Base-by-base conservation (phyloP, 345 rosid genomes). In the Eucalyptus microcorys region DNA sequence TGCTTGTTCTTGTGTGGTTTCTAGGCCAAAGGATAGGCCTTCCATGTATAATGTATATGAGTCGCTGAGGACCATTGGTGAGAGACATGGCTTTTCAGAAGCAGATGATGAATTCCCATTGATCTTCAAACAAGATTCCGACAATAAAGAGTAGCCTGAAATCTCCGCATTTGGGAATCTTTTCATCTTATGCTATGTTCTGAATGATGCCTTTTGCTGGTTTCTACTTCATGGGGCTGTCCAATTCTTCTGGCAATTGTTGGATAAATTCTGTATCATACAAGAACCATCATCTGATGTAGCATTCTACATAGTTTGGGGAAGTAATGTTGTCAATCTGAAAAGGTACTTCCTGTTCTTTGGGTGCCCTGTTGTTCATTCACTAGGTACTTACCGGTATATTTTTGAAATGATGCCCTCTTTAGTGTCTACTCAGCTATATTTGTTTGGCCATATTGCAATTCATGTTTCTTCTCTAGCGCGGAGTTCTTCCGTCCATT, bases 11-110 rank as follows among this genome's bases (percentile, higher is more conserved):
- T 92, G 93, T 88, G 92, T 93, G 53, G 91, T 90, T 49, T 91
- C 94, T 2, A 91, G 94, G 87, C 94, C 92, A 4, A 93, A 92
- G 90, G 95, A 93, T 80, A 93, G 95, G 89, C 95, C 95, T 47
- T 87, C 92, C 43, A 93, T 93, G 95, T 87, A 85, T 81, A 92
- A 89, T 42, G 93, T 92, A 26, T 93, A 92, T 64, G 93, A 93
- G 86, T 92, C 90, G 14, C 52, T 93, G 88, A 92, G 86, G 90
- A 40, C n/a, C 45, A 55, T 91, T 45, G 92, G 90, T 12, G 87
- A 86, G 21, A 85, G 43, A 76, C 90, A 90, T 13, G 92, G 89
- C 32, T 92, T 88, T 87, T 86, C 90, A 15, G 93, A 88, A 48
- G 64, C 87, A 10, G 87, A 88, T 17, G 91, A 89, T 26, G 91